phyloP scores from a whole-genome alignment of 2,329 filamentous ascomycete species.

The Fusarium sp. region DNA sequence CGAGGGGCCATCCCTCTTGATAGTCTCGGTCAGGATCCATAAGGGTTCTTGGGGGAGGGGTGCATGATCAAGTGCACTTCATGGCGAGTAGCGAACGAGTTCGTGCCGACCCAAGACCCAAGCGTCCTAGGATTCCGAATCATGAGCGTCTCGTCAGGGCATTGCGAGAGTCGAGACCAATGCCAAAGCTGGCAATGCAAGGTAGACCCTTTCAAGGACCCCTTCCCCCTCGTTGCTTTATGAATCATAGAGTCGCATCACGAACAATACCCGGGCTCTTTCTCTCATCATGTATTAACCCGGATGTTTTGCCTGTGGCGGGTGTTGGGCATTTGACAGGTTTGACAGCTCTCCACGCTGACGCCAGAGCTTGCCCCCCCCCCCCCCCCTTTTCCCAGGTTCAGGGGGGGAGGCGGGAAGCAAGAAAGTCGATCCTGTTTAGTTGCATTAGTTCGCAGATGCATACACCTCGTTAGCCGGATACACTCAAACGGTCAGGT shows the following conservation, averaged over 20 bases:
- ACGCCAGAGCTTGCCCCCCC: constrained; percentile 15
- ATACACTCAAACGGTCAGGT: constrained; percentile 34
- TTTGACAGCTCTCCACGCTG: constrained; percentile 27
- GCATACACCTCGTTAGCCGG: constrained; percentile 26
- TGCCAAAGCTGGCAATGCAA: not conserved
- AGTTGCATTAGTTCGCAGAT: constrained; percentile 32
- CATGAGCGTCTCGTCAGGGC: not conserved
- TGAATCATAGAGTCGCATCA: constrained; percentile 23
- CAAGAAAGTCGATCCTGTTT: constrained; percentile 25
- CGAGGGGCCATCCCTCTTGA: not conserved
- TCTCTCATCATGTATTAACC: not conserved
- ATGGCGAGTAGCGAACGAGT: constrained; percentile 20
- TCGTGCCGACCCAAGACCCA: constrained; percentile 23
- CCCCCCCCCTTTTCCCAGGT: constrained; percentile 11
- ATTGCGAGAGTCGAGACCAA: constrained; percentile 8
- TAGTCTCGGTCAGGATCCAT: constrained; percentile 3
- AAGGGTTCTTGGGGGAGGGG: constrained; percentile 14
- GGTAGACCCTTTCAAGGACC: not conserved
- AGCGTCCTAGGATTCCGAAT: constrained; percentile 14
- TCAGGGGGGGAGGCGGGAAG: constrained; percentile 8
- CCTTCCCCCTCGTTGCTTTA: not conserved
- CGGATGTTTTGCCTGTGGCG: constrained; percentile 1
- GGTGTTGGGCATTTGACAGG: constrained; percentile 10
- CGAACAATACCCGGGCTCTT: constrained; percentile 7
- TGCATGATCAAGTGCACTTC: constrained; percentile 30